Conservation (phyloP, 78 protist species). For the Cyanophora paradoxa region DNA sequence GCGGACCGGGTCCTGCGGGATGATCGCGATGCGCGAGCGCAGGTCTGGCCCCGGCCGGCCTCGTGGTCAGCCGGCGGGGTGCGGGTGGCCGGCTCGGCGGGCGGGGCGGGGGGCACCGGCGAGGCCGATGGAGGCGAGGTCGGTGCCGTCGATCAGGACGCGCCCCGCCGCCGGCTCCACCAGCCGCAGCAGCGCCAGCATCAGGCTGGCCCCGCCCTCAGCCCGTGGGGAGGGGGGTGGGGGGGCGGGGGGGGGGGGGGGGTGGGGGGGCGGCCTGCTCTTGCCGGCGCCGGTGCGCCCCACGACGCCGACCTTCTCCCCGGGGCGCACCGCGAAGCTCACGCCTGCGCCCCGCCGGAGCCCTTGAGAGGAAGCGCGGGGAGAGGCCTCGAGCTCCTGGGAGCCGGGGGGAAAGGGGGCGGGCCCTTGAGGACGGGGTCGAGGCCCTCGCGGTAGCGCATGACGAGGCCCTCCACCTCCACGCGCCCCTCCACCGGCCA, state of each 20-base stretch:
- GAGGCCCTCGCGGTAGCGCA: conserved; percentile 54
- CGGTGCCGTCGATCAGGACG: background rate
- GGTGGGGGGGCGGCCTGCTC: background rate
- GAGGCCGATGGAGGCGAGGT: background rate
- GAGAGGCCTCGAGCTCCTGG: too few species aligned
- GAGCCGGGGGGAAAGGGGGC: too few species aligned
- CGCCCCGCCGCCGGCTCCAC: conserved; percentile 1
- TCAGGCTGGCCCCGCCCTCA: conserved; percentile 64
- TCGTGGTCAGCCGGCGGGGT: too few species aligned
- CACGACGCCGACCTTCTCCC: conserved; percentile 79
- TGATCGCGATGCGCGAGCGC: conserved; percentile 39
- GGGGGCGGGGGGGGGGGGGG: too few species aligned
- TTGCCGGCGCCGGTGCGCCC: conserved; percentile 93
- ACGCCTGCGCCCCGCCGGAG: too few species aligned
- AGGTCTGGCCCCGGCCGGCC: too few species aligned
- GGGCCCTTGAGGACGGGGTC: conserved; percentile 51
- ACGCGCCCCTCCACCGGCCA: too few species aligned
- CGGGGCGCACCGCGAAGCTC: conserved; percentile 12
- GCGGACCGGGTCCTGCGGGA: conserved; percentile 75
- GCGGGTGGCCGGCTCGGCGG: too few species aligned
- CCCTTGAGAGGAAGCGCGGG: too few species aligned
- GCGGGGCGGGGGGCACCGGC: background rate
- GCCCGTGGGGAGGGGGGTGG: too few species aligned
- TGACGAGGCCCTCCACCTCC: background rate
- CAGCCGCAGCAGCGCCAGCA: background rate